phyloP scores from a whole-genome alignment of 345 rosid genomes.

The Salix purpurea region DNA sequence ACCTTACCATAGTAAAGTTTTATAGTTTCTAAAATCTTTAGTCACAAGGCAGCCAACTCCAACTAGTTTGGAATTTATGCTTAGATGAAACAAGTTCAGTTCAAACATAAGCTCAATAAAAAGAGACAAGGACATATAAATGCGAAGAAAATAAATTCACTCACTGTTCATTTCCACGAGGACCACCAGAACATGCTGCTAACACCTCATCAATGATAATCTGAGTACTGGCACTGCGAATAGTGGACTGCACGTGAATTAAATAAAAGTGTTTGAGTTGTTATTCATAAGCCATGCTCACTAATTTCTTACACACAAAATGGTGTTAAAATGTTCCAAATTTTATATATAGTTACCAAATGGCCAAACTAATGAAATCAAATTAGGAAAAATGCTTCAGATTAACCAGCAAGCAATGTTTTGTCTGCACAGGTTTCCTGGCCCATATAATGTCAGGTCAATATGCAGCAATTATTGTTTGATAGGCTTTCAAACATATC shows the following conservation, averaged over 20 bases:
- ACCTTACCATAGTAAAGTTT: too few species aligned
- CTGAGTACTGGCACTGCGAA: slow-evolving; percentile 60
- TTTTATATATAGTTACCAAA: not conserved
- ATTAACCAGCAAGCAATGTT: not conserved
- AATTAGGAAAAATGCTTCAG: too few species aligned
- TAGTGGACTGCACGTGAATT: slow-evolving; percentile 48
- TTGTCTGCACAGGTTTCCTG: not conserved
- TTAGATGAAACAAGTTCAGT: too few species aligned
- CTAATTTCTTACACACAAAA: not conserved
- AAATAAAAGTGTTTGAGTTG: slow-evolving; percentile 16
- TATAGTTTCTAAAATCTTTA: too few species aligned
- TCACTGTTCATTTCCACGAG: slow-evolving; percentile 89
- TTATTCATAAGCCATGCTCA: not conserved
- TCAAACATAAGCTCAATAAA: not conserved
- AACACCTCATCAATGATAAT: slow-evolving; percentile 71
- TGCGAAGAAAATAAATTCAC: not conserved
- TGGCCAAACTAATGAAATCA: not conserved
- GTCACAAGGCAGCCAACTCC: too few species aligned
- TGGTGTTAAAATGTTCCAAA: not conserved
- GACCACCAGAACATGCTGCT: slow-evolving; percentile 67
- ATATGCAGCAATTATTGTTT: not conserved
- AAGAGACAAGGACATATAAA: not conserved
- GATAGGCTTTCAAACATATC: not conserved
- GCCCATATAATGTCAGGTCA: not conserved
- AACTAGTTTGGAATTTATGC: too few species aligned